A percentile compares a stretch with the other conserved stretches of the same genome.
Conservation (phyloP, 2,329 filamentous ascomycete species). For the Calonectria crousiana region DNA sequence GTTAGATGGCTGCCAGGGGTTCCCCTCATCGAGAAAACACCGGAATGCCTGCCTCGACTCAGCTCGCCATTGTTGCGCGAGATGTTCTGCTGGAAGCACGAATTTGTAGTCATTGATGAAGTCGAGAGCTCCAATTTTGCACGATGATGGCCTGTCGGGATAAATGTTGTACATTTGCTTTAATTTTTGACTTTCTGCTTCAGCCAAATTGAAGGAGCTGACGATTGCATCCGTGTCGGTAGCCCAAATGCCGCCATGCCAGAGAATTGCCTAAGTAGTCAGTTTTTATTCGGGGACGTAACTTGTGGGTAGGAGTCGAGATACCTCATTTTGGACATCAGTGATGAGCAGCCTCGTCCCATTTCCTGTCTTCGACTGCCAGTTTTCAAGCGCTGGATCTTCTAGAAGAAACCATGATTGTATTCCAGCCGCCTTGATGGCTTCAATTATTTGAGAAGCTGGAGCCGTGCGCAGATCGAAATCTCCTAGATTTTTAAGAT, state of each 20-base stretch:
- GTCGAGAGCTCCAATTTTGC: conserved; percentile 55
- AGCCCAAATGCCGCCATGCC: conserved; percentile 56
- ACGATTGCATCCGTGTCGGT: conserved; percentile 49
- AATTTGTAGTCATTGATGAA: conserved; percentile 51
- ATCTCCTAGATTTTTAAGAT: neutral
- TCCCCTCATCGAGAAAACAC: conserved; percentile 58
- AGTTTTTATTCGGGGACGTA: neutral
- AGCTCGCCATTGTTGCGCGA: conserved; percentile 34
- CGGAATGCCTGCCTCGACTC: conserved; percentile 49
- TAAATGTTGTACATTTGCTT: conserved; percentile 55
- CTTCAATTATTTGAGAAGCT: conserved; percentile 44
- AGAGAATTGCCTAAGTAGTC: conserved; percentile 53
- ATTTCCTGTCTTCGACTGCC: conserved; percentile 50
- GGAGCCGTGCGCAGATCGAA: conserved; percentile 14
- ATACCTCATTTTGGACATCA: conserved; percentile 58
- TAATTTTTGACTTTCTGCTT: conserved; percentile 45
- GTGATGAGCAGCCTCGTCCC: conserved; percentile 55
- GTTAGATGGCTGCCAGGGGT: conserved; percentile 60
- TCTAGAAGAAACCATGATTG: conserved; percentile 57
- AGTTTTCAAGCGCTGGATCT: conserved; percentile 50
- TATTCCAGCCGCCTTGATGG: conserved; percentile 50
- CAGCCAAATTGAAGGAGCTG: conserved; percentile 50
- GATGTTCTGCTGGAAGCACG: conserved; percentile 40
- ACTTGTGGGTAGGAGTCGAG: neutral
- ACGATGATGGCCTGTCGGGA: conserved; percentile 52